phyloP scores from a whole-genome alignment of 140 eudicot genomes.

The Erigeron philadelphicus region DNA sequence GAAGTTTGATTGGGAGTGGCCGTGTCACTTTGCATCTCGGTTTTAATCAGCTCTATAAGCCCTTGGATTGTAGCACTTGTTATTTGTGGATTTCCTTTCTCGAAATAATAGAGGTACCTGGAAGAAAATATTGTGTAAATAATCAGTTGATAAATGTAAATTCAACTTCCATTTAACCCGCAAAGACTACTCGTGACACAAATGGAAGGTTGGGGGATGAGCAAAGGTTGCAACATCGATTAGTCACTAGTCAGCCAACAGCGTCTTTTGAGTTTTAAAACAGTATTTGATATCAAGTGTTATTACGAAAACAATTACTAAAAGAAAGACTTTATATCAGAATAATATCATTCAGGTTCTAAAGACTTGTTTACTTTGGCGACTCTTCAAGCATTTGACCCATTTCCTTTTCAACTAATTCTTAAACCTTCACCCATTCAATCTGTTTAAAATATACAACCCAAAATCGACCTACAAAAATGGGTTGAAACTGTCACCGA shows the following conservation, averaged over 20 bases:
- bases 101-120: conserved; percentile 88
- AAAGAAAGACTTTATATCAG: no score
- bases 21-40: conserved; percentile 84
- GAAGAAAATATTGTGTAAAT: neutral
- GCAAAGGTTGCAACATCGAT: neutral
- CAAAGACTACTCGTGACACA: neutral
- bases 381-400: neutral
- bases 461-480: neutral
- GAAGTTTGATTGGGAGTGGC: conserved; percentile 51
- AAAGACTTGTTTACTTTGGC: neutral
- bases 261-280: neutral
- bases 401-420: neutral
- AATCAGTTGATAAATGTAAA: neutral
- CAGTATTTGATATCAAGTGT: neutral
- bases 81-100: conserved; percentile 87
- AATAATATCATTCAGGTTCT: neutral
- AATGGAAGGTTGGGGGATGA: neutral
- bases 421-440: neutral
- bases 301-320: neutral
- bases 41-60: conserved; percentile 76
- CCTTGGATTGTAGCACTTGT: conserved; percentile 79
- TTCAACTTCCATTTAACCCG: neutral
- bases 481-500: neutral
- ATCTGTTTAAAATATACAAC: neutral
- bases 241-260: neutral